Evolutionary conservation across 1,284 basidiomycete species (phyloP).

Genomic region (Fistulina hepatica): DNA sequence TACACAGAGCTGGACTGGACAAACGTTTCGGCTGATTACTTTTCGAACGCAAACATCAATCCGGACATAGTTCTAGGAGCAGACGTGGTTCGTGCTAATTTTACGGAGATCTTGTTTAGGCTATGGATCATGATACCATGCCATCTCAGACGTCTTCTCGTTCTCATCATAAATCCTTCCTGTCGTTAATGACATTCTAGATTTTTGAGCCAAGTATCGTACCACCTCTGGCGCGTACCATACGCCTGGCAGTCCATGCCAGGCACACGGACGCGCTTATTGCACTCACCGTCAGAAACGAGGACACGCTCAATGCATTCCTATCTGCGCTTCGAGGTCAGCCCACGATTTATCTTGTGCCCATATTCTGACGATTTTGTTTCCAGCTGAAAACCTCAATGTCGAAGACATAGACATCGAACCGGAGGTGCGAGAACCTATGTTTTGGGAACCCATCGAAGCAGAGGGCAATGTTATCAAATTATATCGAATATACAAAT

Average conservation of each 20-base stretch:
- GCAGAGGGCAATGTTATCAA: no score
- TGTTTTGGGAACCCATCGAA: no score
- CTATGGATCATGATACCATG: not conserved
- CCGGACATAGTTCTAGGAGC: conserved; percentile 54
- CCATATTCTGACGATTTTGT: no score
- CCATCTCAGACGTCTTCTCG: not conserved
- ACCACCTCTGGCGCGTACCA: conserved; percentile 40
- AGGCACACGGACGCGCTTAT: conserved; percentile 33
- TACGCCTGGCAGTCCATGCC: conserved; percentile 36
- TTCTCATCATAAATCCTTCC: not conserved
- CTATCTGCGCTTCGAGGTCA: conserved; percentile 26
- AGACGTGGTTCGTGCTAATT: conserved; percentile 41
- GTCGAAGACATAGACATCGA: no score
- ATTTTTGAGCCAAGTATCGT: conserved; percentile 60
- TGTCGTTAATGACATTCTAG: conserved; percentile 30
- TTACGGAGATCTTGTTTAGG: not conserved
- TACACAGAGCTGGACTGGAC: conserved; percentile 52
- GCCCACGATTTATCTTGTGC: conserved; percentile 8
- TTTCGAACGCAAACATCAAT: conserved; percentile 19
- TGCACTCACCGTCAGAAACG: conserved; percentile 46
- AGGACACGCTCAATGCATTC: conserved; percentile 32
- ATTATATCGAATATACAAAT: no score
- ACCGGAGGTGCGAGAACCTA: no score
- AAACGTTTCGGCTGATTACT: conserved; percentile 31
- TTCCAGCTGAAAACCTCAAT: no score